These are phyloP conservation scores for Exophiala dermatitidis DNA, from an alignment of 2,329 filamentous ascomycete species.

Conservation along the genomic window DNA sequence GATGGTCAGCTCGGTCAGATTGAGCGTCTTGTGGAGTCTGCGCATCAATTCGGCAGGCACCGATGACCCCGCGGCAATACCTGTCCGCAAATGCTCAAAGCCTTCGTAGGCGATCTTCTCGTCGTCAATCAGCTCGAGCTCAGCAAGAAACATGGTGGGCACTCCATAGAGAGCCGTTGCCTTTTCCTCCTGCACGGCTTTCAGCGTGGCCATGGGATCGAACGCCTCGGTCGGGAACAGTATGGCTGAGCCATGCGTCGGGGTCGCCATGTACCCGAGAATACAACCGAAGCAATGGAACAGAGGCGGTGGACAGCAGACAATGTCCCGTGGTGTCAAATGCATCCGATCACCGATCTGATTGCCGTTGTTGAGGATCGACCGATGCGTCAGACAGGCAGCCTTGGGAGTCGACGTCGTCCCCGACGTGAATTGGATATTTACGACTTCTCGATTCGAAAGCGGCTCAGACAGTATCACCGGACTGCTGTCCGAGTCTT, in stretches of 20 bases:
- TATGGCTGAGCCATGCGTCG: constrained; percentile 70
- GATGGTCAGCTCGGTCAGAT: constrained; percentile 76
- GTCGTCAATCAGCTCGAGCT: constrained; percentile 66
- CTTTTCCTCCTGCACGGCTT: constrained; percentile 55
- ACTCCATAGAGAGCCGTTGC: constrained; percentile 77
- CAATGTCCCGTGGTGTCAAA: constrained; percentile 62
- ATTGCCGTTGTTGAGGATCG: constrained; percentile 86
- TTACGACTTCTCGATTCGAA: constrained; percentile 60
- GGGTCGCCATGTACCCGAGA: constrained; percentile 92
- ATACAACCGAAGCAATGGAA: constrained; percentile 79
- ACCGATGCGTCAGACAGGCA: constrained; percentile 74
- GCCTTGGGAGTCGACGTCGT: constrained; percentile 88
- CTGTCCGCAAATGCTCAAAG: constrained; percentile 67
- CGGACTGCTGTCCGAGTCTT: constrained; percentile 36
- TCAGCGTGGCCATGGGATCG: constrained; percentile 65
- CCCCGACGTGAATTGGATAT: constrained; percentile 96
- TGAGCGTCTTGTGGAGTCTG: constrained; percentile 63
- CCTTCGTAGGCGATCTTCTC: constrained; percentile 44
- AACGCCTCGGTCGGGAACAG: constrained; percentile 84
- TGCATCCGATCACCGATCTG: constrained; percentile 82
- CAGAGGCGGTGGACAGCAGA: constrained; percentile 55
- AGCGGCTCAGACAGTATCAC: constrained; percentile 41
- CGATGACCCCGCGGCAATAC: constrained; percentile 81
- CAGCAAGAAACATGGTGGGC: constrained; percentile 87
- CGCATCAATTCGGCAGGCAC: constrained; percentile 63